These are phyloP conservation scores for Corylus avellana DNA, from an alignment of 306 rosid species.

Conservation along the genomic window DNA sequence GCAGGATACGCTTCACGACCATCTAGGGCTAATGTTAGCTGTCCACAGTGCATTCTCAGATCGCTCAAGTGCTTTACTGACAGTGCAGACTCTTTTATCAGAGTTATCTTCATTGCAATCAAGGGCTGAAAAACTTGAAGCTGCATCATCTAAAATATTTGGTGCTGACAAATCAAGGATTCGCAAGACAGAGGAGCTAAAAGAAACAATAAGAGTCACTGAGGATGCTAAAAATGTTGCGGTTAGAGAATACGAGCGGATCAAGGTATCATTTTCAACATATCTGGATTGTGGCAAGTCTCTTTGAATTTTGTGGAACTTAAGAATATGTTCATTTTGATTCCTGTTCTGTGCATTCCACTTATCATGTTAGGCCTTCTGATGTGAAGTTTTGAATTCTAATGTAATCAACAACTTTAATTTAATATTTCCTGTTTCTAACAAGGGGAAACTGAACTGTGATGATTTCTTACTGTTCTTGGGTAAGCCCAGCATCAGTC, in stretches of 20 bases:
- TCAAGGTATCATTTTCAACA: constrained; percentile 56
- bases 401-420: not conserved
- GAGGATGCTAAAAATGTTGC: constrained; percentile 90
- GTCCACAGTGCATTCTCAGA: constrained; percentile 88
- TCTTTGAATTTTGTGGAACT: not conserved
- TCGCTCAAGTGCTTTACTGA: constrained; percentile 81
- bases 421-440: not conserved
- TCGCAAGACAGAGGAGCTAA: constrained; percentile 80
- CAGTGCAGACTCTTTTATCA: constrained; percentile 87
- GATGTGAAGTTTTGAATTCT: not conserved
- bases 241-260: constrained; percentile 80
- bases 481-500: not conserved
- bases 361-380: not conserved
- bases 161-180: constrained; percentile 82
- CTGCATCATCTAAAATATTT: constrained; percentile 82
- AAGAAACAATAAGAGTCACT: constrained; percentile 71
- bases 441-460: not conserved
- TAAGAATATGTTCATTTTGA: not conserved
- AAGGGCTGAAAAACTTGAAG: constrained; percentile 89
- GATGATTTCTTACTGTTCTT: not conserved
- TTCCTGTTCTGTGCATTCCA: not conserved
- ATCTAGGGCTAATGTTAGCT: constrained; percentile 92
- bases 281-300: not conserved
- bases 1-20: constrained; percentile 94
- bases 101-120: constrained; percentile 73